phyloP scores from a whole-genome alignment of 805 yeast species.

The Candida sanyiensis region DNA sequence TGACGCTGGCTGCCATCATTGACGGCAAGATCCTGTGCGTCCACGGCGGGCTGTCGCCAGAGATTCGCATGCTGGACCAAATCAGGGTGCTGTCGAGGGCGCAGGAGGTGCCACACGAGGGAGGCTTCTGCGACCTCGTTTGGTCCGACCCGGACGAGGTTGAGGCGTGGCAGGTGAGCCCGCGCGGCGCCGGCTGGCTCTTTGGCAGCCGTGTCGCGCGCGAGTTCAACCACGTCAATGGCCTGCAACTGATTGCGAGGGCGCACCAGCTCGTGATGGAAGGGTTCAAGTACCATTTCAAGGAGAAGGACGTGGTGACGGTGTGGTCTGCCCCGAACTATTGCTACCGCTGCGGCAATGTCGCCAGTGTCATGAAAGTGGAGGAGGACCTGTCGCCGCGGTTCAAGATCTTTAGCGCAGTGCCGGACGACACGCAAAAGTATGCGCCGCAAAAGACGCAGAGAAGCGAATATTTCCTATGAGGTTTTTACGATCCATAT shows the following conservation, averaged over 20 bases:
- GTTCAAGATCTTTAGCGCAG: conserved; percentile 92
- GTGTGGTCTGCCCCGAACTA: conserved; percentile 98
- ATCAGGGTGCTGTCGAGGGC: conserved; percentile 91
- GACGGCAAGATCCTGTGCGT: conserved; percentile 94
- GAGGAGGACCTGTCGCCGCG: conserved; percentile 82
- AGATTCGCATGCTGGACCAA: conserved; percentile 95
- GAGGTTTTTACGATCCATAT: conserved; percentile 10
- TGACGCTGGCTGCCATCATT: conserved; percentile 90
- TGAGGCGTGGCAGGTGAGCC: conserved; percentile 96
- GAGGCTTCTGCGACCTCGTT: conserved; percentile 94
- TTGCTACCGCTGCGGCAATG: conserved; percentile 97
- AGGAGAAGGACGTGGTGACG: conserved; percentile 93
- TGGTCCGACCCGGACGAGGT: conserved; percentile 99
- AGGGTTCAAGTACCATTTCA: conserved; percentile 94
- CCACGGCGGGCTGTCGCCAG: conserved; percentile 97
- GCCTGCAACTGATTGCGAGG: conserved; percentile 80
- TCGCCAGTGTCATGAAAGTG: conserved; percentile 96
- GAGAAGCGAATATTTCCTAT: conserved; percentile 30
- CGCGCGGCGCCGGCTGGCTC: conserved; percentile 98
- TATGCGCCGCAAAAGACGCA: conserved; percentile 30
- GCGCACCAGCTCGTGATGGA: conserved; percentile 99
- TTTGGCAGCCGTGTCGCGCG: conserved; percentile 92
- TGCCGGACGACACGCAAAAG: conserved; percentile 63
- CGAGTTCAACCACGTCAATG: conserved; percentile 94
- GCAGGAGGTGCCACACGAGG: conserved; percentile 98